These are phyloP conservation scores for Podospora conica DNA, from an alignment of 495 filamentous ascomycete genomes.

Conservation along the genomic window DNA sequence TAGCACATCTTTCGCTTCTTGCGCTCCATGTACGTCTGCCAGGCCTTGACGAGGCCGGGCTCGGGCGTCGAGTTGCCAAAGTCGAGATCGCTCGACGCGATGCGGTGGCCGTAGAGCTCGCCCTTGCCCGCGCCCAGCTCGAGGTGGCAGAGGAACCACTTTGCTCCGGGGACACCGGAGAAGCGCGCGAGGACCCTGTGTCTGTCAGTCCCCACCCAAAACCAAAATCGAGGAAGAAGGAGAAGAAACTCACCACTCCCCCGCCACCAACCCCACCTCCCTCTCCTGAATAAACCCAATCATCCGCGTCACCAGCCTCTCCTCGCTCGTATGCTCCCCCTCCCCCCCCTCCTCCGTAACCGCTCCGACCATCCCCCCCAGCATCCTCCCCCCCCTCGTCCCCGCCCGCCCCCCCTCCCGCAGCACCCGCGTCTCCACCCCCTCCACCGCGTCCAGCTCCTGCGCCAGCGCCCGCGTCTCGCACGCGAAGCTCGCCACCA, in stretches of 20 bases:
- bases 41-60: constrained; percentile 30
- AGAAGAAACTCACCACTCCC: constrained; percentile 33
- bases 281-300: constrained; percentile 39
- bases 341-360: neutral
- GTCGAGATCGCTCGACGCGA: constrained; percentile 35
- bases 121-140: constrained; percentile 33
- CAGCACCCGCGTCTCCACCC: constrained; percentile 25
- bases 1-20: constrained; percentile 37
- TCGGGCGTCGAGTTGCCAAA: constrained; percentile 32
- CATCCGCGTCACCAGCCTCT: constrained; percentile 34
- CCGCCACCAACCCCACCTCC: constrained; percentile 33
- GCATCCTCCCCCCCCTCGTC: constrained; percentile 2
- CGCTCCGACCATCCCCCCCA: neutral
- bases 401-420: constrained; percentile 16
- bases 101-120: constrained; percentile 35
- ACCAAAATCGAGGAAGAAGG: neutral
- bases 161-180: constrained; percentile 33
- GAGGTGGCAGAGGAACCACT: constrained; percentile 45
- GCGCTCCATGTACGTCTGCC: constrained; percentile 37
- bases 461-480: constrained; percentile 28
- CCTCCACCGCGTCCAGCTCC: constrained; percentile 33
- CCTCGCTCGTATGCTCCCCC: constrained; percentile 15
- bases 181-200: constrained; percentile 38
- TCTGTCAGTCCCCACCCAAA: neutral
- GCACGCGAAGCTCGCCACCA: constrained; percentile 34